Evolutionary conservation across 1,139 yeast genomes (phyloP), one percentile per base, ranked within the genome.

Genomic region (Pichia sp.): DNA sequence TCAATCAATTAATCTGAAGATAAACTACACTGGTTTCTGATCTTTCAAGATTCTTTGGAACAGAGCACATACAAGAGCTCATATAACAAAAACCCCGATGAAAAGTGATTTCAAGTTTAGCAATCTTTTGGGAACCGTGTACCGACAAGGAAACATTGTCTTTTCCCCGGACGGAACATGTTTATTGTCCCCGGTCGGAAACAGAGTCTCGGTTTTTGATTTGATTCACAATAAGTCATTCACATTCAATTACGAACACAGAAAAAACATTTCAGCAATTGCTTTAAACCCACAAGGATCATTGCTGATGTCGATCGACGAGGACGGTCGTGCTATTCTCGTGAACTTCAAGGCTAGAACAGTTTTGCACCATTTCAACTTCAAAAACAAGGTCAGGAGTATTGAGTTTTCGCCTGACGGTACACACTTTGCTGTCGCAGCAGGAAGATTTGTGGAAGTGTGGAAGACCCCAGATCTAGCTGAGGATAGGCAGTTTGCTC

Each of bases 301-400:
- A 0, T 76, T 95, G 50, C 70, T 93, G 64, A 67, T 93, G n/a
- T 81, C 96, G 2, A 90, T 93, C 1, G 99, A 95, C 67, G 85
- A 78, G 53, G 96, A 90, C 64, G 99, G 99, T 0, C 78, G 97
- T 62, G 98, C 96, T 26, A 90, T 93, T 50, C 76, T 93, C 58
- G 96, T 89, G 40, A 93, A 95, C 68, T 90, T 85, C 67, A 78
- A 79, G 44, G 80, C 96, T 42, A 79, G 96, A 61, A 86, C 90
- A 0, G 98, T 92, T n/a, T 75, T 93, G 58, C 97, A 93, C 70
- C 96, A 93, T 71, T 90, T 93, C 77, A 95, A 90, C 69, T 93
- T 95, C 74, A 89, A 87, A 67, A 95, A 87, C 36, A 74, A 71
- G 50, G 96, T 93, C 15, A 70, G 74, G 46, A 95, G 86, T 62